Evolutionary conservation across 73 alveolate species (phyloP), one percentile per base, ranked within the genome.

Genomic region (Paramecium biaurelia): DNA sequence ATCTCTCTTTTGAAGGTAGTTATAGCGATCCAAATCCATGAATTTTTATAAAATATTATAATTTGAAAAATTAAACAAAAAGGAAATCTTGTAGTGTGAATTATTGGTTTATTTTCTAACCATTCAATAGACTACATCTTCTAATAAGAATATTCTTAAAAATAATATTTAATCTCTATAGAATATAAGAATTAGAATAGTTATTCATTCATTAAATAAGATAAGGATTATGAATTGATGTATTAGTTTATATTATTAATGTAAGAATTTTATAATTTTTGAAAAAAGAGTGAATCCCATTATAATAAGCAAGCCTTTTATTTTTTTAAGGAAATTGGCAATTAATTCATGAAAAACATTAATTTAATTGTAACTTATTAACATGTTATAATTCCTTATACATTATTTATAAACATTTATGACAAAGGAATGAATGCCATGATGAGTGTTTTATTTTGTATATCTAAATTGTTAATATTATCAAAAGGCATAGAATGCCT

Each of bases 401-500:
- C 42, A 35, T 35, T 35, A 35, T 0, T 35, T n/a, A 35, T 0
- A 35, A 35, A 35, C 4, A 35, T 35, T 38, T 3, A 30, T 30
- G 35, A 30, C 37, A 32, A 32, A 2, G 4, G 37, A 32, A 32
- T 32, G 4, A 32, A 32, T 32, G 4, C 1, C 4, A 32, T 32
- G 1, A 32, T 32, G 37, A 32, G 4, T 32, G 11, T 18, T 15
- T 53, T 21, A 1, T 21, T 18, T 53, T 53, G 2, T 53, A 3
- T 53, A 1, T 45, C 0, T 12, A 47, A 12, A 2, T 53, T 53
- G 18, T n/a, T 9, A 45, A 9, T 45, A 18, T 20, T 4, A 15
- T 63, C 84, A 63, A 63, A 63, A 63, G 10, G 84, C 84, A 63
- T 63, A 63, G 45, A 63, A 63, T 63, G 84, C 84, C 28, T 63